These are phyloP conservation scores for Gossypium davidsonii DNA, from an alignment of 441 rosid species.

Conservation along the genomic window DNA sequence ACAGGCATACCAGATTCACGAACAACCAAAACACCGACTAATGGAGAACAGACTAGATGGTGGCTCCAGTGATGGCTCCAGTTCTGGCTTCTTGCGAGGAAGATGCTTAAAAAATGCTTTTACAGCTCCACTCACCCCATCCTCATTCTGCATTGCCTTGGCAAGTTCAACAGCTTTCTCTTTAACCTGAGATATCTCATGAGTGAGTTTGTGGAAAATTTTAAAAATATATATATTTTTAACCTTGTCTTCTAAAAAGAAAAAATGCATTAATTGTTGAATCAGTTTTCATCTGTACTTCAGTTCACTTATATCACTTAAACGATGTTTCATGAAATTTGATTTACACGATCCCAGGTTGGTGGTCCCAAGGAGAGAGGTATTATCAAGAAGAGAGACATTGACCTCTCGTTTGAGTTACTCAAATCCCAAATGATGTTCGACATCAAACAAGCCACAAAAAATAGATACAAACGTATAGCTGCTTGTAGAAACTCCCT, in stretches of 20 bases:
- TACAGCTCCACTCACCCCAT: conserved; percentile 92
- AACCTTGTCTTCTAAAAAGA: background rate
- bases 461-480: background rate
- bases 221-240: background rate
- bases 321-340: background rate
- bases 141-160: conserved; percentile 87
- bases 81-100: conserved; percentile 34
- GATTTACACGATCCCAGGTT: background rate
- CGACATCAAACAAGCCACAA: background rate
- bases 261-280: background rate
- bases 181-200: conserved; percentile 58
- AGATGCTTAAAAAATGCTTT: conserved; percentile 88
- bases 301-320: too few species aligned
- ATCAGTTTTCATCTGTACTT: too few species aligned
- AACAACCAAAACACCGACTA: conserved; percentile 72
- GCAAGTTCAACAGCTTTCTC: conserved; percentile 73
- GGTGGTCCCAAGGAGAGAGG: background rate
- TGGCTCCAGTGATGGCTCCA: conserved; percentile 35
- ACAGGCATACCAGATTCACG: conserved; percentile 29
- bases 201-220: conserved; percentile 6
- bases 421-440: background rate
- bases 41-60: conserved; percentile 45
- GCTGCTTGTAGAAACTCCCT: background rate
- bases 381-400: background rate
- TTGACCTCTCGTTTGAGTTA: background rate